A percentile compares a stretch with the other conserved stretches of the same genome.
Evolutionary conservation across 2,329 filamentous ascomycete genomes (phyloP).

Genomic region (Zymoseptoria passerinii): DNA sequence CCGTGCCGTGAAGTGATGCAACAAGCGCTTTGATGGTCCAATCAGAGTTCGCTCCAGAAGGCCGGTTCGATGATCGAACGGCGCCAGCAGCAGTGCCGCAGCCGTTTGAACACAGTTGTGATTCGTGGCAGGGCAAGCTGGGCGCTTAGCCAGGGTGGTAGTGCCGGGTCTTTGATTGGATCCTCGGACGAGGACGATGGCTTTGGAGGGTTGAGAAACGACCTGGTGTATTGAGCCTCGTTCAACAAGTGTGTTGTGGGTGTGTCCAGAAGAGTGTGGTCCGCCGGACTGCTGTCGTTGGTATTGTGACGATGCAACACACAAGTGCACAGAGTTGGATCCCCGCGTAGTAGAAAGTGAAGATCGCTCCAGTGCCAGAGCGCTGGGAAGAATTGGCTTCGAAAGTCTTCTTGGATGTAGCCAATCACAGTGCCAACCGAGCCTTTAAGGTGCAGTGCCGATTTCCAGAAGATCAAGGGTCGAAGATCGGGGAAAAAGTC

Average conservation of each 20-base stretch:
- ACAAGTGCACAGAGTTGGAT: neutral
- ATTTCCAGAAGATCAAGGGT: neutral
- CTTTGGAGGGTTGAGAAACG: conserved; percentile 4
- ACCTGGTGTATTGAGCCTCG: neutral
- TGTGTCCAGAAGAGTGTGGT: neutral
- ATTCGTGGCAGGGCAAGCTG: conserved; percentile 7
- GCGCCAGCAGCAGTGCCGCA: conserved; percentile 4
- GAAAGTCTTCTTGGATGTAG: neutral
- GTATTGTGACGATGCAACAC: neutral
- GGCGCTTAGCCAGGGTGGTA: conserved; percentile 9
- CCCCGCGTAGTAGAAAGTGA: neutral
- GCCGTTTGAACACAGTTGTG: conserved; percentile 5
- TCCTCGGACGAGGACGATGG: conserved; percentile 4
- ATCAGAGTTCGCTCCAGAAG: conserved; percentile 9
- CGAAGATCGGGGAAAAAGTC: neutral
- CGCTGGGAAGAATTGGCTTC: neutral
- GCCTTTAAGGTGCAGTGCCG: neutral
- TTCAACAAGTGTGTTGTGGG: conserved; percentile 4
- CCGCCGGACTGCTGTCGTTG: neutral
- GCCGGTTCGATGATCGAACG: conserved; percentile 10
- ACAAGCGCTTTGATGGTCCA: conserved; percentile 10
- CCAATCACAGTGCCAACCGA: neutral
- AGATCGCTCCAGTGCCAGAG: neutral
- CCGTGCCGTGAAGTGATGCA: conserved; percentile 10
- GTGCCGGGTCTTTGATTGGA: neutral